Evolutionary conservation across 495 filamentous ascomycete species (phyloP).

Genomic region (Hypoxylon intermedium): DNA sequence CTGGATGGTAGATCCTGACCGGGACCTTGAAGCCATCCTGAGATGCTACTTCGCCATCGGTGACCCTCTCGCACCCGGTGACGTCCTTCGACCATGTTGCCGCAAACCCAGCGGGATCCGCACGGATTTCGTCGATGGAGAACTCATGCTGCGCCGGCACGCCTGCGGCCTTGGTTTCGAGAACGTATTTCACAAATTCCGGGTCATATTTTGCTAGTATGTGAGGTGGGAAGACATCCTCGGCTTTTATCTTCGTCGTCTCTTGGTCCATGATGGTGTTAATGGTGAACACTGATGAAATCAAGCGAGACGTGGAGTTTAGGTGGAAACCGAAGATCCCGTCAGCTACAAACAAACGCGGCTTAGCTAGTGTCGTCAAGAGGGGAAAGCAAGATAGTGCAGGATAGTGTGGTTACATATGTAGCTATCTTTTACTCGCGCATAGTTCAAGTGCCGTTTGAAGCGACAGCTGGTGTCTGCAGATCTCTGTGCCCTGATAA

Average conservation of each 20-base stretch:
- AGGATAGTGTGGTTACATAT: no score
- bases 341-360: no score
- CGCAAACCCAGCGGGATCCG: conserved; percentile 47
- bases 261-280: conserved; percentile 2
- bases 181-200: conserved; percentile 24
- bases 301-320: not conserved
- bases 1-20: conserved; percentile 55
- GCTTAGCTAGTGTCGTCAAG: no score
- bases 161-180: conserved; percentile 13
- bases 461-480: no score
- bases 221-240: conserved; percentile 32
- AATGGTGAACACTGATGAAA: not conserved
- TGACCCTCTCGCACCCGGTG: conserved; percentile 45
- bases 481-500: no score
- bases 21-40: conserved; percentile 51
- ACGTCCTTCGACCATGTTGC: conserved; percentile 47
- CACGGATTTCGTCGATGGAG: conserved; percentile 52
- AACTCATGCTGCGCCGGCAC: conserved; percentile 43
- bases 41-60: conserved; percentile 47
- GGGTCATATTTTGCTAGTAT: conserved; percentile 29
- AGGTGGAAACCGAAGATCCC: not conserved
- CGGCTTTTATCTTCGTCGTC: conserved; percentile 5
- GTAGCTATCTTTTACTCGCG: no score
- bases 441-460: no score
- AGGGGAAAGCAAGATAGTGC: no score